Percentiles rank a stretch among this genome's conserved stretches.
Conservation (phyloP, 2,329 filamentous ascomycete genomes). For the Pseudopyricularia cyperi region DNA sequence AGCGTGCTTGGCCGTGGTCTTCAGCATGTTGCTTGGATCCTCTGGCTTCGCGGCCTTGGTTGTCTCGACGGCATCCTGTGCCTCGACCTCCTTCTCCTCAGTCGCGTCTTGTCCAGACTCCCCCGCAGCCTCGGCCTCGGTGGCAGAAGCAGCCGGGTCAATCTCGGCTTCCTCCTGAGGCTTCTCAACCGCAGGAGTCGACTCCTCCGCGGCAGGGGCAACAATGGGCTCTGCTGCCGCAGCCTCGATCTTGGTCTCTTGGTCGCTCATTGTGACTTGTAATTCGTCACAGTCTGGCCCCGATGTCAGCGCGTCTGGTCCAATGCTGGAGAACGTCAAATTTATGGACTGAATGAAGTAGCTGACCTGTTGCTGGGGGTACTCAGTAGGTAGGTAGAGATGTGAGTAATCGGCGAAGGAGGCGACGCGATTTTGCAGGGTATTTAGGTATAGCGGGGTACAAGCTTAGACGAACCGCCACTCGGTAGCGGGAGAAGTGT, state of each 20-base stretch:
- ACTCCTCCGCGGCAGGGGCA: neutral
- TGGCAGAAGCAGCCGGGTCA: conserved; percentile 18
- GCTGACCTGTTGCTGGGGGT: too few species aligned
- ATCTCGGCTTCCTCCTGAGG: conserved; percentile 12
- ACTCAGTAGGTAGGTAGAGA: neutral
- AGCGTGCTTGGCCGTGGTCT: conserved; percentile 20
- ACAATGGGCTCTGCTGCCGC: conserved; percentile 4
- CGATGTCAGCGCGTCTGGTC: neutral
- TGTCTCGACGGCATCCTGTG: conserved; percentile 8
- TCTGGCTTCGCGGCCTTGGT: conserved; percentile 11
- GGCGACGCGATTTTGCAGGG: neutral
- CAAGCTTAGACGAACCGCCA: neutral
- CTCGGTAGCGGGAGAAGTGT: neutral
- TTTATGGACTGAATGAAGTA: neutral
- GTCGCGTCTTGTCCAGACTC: conserved; percentile 11
- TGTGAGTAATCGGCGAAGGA: neutral
- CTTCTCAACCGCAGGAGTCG: conserved; percentile 6
- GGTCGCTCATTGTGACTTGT: neutral
- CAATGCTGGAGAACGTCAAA: neutral
- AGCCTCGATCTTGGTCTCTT: conserved; percentile 1
- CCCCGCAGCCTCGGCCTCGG: conserved; percentile 11
- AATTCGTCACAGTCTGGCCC: neutral
- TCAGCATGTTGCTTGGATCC: conserved; percentile 20
- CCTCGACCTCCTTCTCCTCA: conserved; percentile 14
- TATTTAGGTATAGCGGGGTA: neutral